Conservation (phyloP, 176 grass and related monocot genomes). For the Oryza meyeriana region DNA sequence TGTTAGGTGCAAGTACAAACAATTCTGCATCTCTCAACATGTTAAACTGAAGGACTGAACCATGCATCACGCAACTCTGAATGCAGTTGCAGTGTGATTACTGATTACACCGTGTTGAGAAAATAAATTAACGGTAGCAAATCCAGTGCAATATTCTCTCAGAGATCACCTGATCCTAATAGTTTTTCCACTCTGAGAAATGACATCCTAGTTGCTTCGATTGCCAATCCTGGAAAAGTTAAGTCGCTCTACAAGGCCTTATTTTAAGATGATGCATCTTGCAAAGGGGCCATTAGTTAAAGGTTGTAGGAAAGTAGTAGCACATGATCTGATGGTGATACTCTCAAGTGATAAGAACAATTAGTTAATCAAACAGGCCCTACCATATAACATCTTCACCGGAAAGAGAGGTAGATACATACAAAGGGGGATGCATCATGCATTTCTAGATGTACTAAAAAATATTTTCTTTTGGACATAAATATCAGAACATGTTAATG, state of each 20-base stretch:
- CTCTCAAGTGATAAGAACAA: not conserved
- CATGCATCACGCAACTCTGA: too few species aligned
- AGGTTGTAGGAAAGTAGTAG: not conserved
- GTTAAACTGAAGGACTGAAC: not conserved
- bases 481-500: not conserved
- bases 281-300: not conserved
- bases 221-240: slow-evolving; percentile 6
- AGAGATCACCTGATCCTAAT: slow-evolving; percentile 17
- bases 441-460: not conserved
- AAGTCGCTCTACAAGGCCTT: not conserved
- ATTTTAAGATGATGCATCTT: slow-evolving; percentile 12
- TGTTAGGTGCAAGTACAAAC: not conserved
- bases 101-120: not conserved
- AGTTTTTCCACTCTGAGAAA: slow-evolving; percentile 25
- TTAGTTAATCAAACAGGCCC: not conserved
- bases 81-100: not conserved
- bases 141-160: slow-evolving; percentile 6
- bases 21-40: not conserved
- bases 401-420: not conserved
- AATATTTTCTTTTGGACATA: not conserved
- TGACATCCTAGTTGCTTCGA: not conserved
- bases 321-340: slow-evolving; percentile 1
- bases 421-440: not conserved
- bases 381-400: not conserved
- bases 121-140: not conserved